Evolutionary conservation across 805 yeast species (phyloP), one percentile per base, ranked within the genome.

Genomic region (Pichia pseudocactophila): DNA sequence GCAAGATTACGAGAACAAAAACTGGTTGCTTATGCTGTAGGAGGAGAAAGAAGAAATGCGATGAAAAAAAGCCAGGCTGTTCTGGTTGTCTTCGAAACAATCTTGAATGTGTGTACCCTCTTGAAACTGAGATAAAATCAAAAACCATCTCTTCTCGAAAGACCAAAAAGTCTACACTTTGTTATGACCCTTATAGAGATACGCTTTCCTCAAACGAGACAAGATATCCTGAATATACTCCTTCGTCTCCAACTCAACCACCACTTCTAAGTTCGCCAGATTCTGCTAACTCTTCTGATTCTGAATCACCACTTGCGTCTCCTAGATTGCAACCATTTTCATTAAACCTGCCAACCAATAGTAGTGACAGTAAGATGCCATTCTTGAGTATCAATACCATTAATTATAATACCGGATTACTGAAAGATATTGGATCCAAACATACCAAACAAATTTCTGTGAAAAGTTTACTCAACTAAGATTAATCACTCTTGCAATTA

Each of bases 1-100:
- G 50, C 44, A 62, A 62, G 45, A 62, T 62, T 22, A 58, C 63
- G 7, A 53, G 66, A 42, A 61, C 65, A 2, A 63, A 63, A 40
- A 62, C 66, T 2, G 68, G 68, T 2, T 63, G 68, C 43, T 59
- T 59, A 46, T 62, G 66, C 41, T 63, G 68, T 40, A 59, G 68
- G 19, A 56, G 48, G 37, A 51, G 68, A 39, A 62, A 62, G 61
- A 63, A 62, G 63, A 63, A 63, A 52, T 63, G 68, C 45, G 64
- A 62, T 41, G 66, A 62, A 43, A 41, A 49, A 26, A 54, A 53
- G 43, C 66, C 66, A 3, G 50, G 54, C 5, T 63, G 68, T 42
- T 55, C 64, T 0, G 68, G 66, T 8, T 63, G 68, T 44, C 38
- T 50, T 2, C 48, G 66, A 44, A 62, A 63, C 43, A 52, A 47